Evolutionary conservation across 805 yeast species (phyloP).

Genomic region (Starmera amethionina): DNA sequence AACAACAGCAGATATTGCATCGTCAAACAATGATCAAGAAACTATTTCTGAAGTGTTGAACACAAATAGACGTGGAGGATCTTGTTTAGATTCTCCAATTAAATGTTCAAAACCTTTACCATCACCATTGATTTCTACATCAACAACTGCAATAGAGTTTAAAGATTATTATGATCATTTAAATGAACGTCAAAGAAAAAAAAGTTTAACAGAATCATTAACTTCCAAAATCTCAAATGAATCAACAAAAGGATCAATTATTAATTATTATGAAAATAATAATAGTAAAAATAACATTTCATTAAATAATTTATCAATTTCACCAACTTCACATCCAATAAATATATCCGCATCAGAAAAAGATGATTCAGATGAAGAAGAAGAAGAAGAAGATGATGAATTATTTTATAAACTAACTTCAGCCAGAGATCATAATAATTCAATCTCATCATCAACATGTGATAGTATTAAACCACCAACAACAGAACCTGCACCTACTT

Average conservation of each 20-base stretch:
- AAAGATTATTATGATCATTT: not conserved
- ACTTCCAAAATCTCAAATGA: not conserved
- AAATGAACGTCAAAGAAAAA: not conserved
- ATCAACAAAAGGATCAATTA: constrained; percentile 5
- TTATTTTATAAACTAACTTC: too few relatives aligned
- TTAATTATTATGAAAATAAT: constrained; percentile 7
- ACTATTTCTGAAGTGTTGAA: constrained; percentile 5
- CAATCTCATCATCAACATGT: constrained; percentile 3
- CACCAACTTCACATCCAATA: constrained; percentile 2
- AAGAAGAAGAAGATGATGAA: constrained; percentile 2
- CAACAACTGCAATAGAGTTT: constrained; percentile 6
- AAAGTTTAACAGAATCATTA: too few relatives aligned
- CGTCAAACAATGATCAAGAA: not conserved
- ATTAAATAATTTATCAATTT: constrained; percentile 2
- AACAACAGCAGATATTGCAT: not conserved
- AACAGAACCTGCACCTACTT: too few relatives aligned
- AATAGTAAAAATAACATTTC: constrained; percentile 1
- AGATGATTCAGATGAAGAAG: constrained; percentile 6
- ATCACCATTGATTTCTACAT: constrained; percentile 25
- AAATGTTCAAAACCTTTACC: constrained; percentile 39
- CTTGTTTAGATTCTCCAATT: constrained; percentile 6
- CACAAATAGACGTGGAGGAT: constrained; percentile 20
- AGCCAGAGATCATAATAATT: not conserved
- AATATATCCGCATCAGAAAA: constrained; percentile 4
- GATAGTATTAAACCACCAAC: too few relatives aligned